Evolutionary conservation across 805 yeast genomes (phyloP).

Genomic region (Teunomyces kruisii): DNA sequence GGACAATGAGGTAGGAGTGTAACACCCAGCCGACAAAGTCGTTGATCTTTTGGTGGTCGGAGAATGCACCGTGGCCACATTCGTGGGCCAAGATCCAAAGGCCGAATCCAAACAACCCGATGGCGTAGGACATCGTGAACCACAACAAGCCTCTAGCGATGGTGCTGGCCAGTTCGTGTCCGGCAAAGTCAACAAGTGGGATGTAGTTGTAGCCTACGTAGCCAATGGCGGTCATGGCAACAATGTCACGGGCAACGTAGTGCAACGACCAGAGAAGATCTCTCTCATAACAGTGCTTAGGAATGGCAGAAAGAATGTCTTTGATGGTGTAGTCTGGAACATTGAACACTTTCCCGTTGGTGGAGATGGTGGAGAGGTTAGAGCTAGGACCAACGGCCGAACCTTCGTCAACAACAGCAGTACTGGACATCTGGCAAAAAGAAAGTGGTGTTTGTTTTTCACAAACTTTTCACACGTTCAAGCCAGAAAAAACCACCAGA

Average conservation of each 20-base stretch:
- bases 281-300: constrained; percentile 72
- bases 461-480: not conserved
- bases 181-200: constrained; percentile 43
- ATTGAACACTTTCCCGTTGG: constrained; percentile 63
- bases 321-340: constrained; percentile 78
- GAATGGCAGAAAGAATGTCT: constrained; percentile 71
- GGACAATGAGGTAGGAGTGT: constrained; percentile 77
- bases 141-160: constrained; percentile 55
- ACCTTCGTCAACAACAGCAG: constrained; percentile 4
- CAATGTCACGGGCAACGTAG: constrained; percentile 69
- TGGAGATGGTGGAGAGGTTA: constrained; percentile 50
- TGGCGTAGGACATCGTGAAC: constrained; percentile 51
- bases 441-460: not conserved
- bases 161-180: constrained; percentile 16
- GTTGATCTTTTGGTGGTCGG: constrained; percentile 68
- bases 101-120: constrained; percentile 74
- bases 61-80: constrained; percentile 88
- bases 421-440: constrained; percentile 1
- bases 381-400: constrained; percentile 5
- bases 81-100: constrained; percentile 87
- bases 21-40: constrained; percentile 82
- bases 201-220: constrained; percentile 54
- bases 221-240: constrained; percentile 48
- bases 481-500: not conserved
- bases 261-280: constrained; percentile 51